Base-by-base conservation (phyloP, 345 rosid species). In the Lepidium aucheri region DNA sequence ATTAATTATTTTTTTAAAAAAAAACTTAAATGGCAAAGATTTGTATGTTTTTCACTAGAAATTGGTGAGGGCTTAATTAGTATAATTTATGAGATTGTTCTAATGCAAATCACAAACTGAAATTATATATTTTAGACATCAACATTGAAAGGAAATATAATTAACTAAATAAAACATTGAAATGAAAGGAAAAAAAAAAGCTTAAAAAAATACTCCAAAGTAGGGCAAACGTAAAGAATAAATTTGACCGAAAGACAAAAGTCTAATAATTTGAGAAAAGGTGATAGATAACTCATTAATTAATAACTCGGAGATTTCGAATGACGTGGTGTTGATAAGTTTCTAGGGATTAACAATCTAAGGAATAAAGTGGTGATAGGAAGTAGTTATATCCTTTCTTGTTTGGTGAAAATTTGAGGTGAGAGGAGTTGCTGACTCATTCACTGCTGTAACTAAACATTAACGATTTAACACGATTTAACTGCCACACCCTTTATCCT, bases 271-370 rank as follows among this genome's bases (percentile, higher is more conserved):
- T 60, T 22, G 54, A 16, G 13, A 28, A 62, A 52, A 62, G 16
- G 56, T 44, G 36, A 22, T 4, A 44, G 63, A 53, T 53, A 43
- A 62, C 28, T 53, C 56, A 62, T 62, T 70, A 45, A 63, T 16
- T 70, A 28, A 45, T 8, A 15, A 24, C 24, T 36, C 63, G 62
- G 68, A 70, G 63, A 70, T 62, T 53, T 53, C 16, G 34, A 12
- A 3, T 70, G 75, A 70, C 75, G 75, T 70, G 74, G 68, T 63
- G 69, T 38, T 55, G 75, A 63, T 47, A 34, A 53, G 50, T 62
- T 26, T 60, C 69, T 54, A 53, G 69, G 69, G 75, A 70, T 70
- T 20, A 7, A 45, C 63, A 70, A 35, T 33, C 4, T 28, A 44
- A 44, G 55, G 47, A 61, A 61, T 53, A 61, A 33, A 51, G 60